Evolutionary conservation across 371 early-diverging fungal genomes (phyloP), one percentile per base, ranked within the genome.

Genomic region (Mycotypha africana): DNA sequence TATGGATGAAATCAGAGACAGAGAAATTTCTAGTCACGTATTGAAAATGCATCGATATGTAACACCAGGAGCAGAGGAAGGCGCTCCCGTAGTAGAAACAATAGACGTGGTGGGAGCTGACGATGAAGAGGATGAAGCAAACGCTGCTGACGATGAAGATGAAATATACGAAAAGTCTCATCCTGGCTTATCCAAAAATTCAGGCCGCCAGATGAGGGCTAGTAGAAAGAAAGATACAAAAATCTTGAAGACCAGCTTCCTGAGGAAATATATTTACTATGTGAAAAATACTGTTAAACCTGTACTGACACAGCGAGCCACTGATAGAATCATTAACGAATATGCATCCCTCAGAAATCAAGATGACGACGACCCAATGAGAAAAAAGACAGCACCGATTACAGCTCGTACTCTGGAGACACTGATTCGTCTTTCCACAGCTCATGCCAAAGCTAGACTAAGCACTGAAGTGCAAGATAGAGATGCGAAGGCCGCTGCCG

Each of bases 341-440:
- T 96, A 95, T 49, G 83, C 89, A 17, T 84, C 89, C 21, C 75
- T 96, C 44, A 54, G 85, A 48, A 77, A 77, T 38, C 69, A 77
- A 37, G 70, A 70, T 38, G 82, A 82, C 35, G 80, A 80, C 14
- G 64, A 72, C 32, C 67, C 78, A 25, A 45, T 38, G 25, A 58
- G 71, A 34, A 76, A 77, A 59, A 81, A 79, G 79, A 82, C 74
- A 32, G 76, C 72, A 16, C 98, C 99, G 14, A 81, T 99, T 36
- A 99, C 99, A 6, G 92, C 99, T 7, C 90, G 99, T 79, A 91
- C 99, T 11, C 79, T 99, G 26, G 99, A 99, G 69, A 98, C 99
- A 0, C 74, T 99, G 42, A 99, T 99, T 56, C 92, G 99, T 72
- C 70, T 99, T 42, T 81, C 98, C 3, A 97, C 99, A 9, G 99